phyloP scores from a whole-genome alignment of 257 asterid species.

The Haberlea rhodopensis region DNA sequence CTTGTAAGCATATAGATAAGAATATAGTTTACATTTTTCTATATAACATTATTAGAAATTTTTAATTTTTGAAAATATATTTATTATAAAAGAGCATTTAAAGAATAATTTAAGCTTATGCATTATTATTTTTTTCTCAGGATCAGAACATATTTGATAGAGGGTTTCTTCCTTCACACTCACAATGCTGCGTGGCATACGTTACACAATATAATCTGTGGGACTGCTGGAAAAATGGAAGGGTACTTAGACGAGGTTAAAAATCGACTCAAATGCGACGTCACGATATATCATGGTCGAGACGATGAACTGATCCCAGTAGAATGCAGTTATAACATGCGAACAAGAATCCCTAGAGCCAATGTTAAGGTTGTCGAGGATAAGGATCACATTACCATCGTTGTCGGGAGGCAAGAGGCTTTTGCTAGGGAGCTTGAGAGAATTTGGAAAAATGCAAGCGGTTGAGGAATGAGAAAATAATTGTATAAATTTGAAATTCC shows the following conservation, averaged over 20 bases:
- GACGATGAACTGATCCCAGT: conserved; percentile 84
- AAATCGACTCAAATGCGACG: conserved; percentile 47
- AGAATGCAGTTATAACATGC: conserved; percentile 76
- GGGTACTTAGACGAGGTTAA: conserved; percentile 62
- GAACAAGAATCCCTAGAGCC: conserved; percentile 63
- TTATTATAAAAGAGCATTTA: no score
- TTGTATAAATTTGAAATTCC: conserved; percentile 6
- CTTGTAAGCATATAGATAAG: no score
- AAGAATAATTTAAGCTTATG: no score
- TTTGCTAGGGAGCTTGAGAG: conserved; percentile 85
- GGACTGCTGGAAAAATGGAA: conserved; percentile 79
- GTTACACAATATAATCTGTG: conserved; percentile 84
- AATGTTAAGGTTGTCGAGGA: conserved; percentile 57
- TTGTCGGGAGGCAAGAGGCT: conserved; percentile 78
- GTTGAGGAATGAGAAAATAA: conserved; percentile 6
- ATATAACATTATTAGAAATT: no score
- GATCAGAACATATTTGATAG: conserved; percentile 78
- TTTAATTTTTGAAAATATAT: no score
- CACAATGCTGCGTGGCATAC: conserved; percentile 99
- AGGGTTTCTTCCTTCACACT: conserved; percentile 85
- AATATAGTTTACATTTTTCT: no score
- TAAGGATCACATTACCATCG: conserved; percentile 86
- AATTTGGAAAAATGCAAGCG: conserved; percentile 62
- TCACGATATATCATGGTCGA: conserved; percentile 66
- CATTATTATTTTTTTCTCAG: conserved; percentile 46